phyloP scores from a whole-genome alignment of 2,329 filamentous ascomycete genomes.

The Rhinocladiella mackenziei region DNA sequence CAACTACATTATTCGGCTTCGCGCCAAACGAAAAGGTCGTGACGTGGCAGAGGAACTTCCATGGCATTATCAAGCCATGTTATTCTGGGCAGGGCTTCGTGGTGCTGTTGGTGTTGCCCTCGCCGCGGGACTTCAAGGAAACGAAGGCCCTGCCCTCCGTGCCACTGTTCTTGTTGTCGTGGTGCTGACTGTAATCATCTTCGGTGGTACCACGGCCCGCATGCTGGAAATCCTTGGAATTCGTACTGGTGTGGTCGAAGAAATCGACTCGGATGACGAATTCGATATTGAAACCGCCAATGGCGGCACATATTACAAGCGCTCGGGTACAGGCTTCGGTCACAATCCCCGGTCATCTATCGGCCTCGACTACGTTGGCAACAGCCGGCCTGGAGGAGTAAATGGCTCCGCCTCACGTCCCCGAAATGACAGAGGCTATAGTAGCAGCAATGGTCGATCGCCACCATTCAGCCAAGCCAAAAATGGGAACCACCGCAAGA shows the following conservation, averaged over 20 bases:
- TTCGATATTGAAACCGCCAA: constrained; percentile 86
- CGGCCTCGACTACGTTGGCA: constrained; percentile 48
- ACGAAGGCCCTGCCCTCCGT: constrained; percentile 75
- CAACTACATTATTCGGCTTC: constrained; percentile 88
- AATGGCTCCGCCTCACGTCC: constrained; percentile 27
- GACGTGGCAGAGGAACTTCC: constrained; percentile 84
- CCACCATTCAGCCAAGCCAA: constrained; percentile 37
- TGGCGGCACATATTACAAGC: constrained; percentile 73
- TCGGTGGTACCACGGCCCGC: constrained; percentile 91
- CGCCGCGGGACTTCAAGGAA: constrained; percentile 78
- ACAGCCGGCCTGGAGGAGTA: constrained; percentile 34
- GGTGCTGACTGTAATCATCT: constrained; percentile 96
- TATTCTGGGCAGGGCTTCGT: constrained; percentile 97
- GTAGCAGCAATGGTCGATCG: constrained; percentile 55
- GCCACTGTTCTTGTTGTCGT: constrained; percentile 97
- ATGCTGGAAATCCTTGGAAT: constrained; percentile 99
- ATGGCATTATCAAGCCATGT: constrained; percentile 96
- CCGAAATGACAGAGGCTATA: constrained; percentile 45
- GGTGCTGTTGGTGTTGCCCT: constrained; percentile 94
- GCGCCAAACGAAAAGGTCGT: constrained; percentile 69
- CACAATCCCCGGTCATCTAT: constrained; percentile 66
- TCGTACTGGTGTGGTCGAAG: constrained; percentile 89
- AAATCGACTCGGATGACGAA: constrained; percentile 95
- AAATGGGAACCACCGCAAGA: constrained; percentile 47
- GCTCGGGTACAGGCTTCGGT: constrained; percentile 70